Base-by-base conservation (phyloP, 805 yeast species). In the Blastobotrys terrestris region DNA sequence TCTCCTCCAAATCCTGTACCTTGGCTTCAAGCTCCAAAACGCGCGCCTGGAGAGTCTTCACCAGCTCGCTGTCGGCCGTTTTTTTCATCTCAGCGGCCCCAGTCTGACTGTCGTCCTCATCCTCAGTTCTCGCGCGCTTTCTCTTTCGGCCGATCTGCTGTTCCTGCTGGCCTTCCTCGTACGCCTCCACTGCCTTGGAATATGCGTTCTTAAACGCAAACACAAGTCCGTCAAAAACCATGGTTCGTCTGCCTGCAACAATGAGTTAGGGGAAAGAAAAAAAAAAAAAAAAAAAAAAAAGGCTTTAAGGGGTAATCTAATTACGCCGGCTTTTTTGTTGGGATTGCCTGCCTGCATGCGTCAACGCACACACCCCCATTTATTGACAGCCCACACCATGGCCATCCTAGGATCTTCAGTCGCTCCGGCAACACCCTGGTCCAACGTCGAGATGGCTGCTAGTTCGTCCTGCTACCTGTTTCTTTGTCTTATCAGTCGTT, bases 101-200 rank as follows among this genome's bases (percentile, higher is more conserved):
- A 8, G 31, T 14, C 26, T 22, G 14, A 4, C 43, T 6, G 13
- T 21, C 51, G n/a, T 20, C 31, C 14, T 50, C 53, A 7, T 45
- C 31, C 40, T 15, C 14, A 16, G 16, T 16, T 3, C 19, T 6
- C 8, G 42, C n/a, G 15, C 59, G 44, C 49, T 49, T 53, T 7
- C 56, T 46, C 52, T 53, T 50, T 6, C 49, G 48, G 31, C n/a
- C 47, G 50, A 20, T 5, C n/a, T 19, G 31, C 44, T 16, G 53
- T 18, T 26, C 21, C 48, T 44, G 20, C 42, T 35, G 48, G 46
- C 51, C 51, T 19, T 44, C 47, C 18, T 57, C 60, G 46, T 55
- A 57, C 40, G 53, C 51, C 50, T 57, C 60, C 16, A 57, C 44
- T 5, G 58, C 58, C 47, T 53, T 51, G 21, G 52, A 11, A 40